Conservation (phyloP, 352 stramenopile species). For the Globisporangium ultimum region DNA sequence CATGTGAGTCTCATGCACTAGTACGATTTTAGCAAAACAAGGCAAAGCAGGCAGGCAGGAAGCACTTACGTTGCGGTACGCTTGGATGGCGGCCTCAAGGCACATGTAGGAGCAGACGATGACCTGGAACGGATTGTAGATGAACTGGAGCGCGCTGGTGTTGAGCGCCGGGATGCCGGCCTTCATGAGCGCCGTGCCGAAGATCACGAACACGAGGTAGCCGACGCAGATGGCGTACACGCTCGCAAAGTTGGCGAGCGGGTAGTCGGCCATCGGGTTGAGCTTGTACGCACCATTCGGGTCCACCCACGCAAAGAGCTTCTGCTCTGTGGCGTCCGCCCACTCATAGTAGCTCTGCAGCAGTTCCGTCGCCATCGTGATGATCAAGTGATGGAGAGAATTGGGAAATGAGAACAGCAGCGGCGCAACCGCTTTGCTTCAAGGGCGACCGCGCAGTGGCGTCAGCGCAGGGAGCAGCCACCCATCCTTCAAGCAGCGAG, state of each 20-base stretch:
- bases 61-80: too few species aligned
- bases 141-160: constrained; percentile 81
- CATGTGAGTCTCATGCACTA: too few species aligned
- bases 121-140: constrained; percentile 94
- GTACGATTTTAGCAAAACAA: too few species aligned
- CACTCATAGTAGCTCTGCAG: constrained; percentile 49
- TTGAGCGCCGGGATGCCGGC: constrained; percentile 48
- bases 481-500: too few species aligned
- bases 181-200: constrained; percentile 61
- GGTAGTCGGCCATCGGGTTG: constrained; percentile 51
- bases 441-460: too few species aligned
- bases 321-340: constrained; percentile 44
- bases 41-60: too few species aligned
- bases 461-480: too few species aligned
- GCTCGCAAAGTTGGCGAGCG: too few species aligned
- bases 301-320: constrained; percentile 58
- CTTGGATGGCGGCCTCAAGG: too few species aligned
- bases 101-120: constrained; percentile 26
- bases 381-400: neutral
- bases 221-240: constrained; percentile 30
- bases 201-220: constrained; percentile 67
- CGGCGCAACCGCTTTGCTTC: too few species aligned
- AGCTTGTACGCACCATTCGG: constrained; percentile 54
- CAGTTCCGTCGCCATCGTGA: constrained; percentile 19
- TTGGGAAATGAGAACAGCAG: constrained; percentile 1